These are phyloP conservation scores for Penicillium arizonense DNA, from an alignment of 495 filamentous ascomycete genomes.

Conservation along the genomic window DNA sequence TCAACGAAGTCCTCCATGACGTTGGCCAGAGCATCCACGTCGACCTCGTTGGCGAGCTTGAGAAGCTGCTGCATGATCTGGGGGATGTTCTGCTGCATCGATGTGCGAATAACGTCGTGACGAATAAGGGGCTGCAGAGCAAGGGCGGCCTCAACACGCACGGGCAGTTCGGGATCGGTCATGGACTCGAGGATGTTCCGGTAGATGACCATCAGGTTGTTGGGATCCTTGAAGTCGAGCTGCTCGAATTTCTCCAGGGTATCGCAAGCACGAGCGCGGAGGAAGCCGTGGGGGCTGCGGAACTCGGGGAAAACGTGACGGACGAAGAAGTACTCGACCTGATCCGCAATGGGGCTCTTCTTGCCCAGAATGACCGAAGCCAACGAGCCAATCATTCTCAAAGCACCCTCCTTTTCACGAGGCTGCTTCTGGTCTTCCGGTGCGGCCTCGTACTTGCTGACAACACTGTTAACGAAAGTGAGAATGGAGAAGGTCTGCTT, in stretches of 20 bases:
- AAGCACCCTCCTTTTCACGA: conserved; percentile 91
- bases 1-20: conserved; percentile 99
- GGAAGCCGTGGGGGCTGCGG: conserved; percentile 86
- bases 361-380: conserved; percentile 93
- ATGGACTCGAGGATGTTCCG: conserved; percentile 95
- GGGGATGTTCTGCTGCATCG: conserved; percentile 98
- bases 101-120: conserved; percentile 87
- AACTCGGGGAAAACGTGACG: conserved; percentile 98
- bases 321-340: conserved; percentile 99
- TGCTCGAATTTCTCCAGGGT: conserved; percentile 97
- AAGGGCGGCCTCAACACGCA: conserved; percentile 90
- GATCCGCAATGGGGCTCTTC: conserved; percentile 94
- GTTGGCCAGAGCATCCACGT: conserved; percentile 92
- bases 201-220: conserved; percentile 93
- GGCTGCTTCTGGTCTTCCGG: conserved; percentile 86
- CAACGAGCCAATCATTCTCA: conserved; percentile 96
- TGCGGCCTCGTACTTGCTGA: conserved; percentile 83
- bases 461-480: conserved; percentile 88
- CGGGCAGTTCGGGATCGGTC: conserved; percentile 87
- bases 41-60: conserved; percentile 93
- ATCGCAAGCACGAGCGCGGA: conserved; percentile 92
- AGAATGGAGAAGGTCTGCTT: conserved; percentile 95
- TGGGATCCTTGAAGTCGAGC: conserved; percentile 91
- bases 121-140: conserved; percentile 93
- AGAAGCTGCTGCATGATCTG: conserved; percentile 99